Base-by-base conservation (phyloP, 2,329 filamentous ascomycete species). In the Aphanoascus verrucosus region DNA sequence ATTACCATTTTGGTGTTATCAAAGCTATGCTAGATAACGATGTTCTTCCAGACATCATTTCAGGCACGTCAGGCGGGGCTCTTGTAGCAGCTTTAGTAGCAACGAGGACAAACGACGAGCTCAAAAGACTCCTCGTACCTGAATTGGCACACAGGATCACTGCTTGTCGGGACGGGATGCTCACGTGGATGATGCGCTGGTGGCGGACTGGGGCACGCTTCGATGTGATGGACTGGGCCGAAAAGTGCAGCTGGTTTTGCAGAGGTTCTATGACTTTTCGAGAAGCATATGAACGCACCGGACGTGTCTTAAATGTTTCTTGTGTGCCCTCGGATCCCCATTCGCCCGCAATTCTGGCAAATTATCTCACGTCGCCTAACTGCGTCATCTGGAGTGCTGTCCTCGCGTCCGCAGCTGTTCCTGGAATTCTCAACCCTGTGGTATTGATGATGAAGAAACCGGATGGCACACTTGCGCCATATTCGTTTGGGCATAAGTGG, bases 371-470 rank as follows among this genome's bases (percentile, higher is more conserved):
- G 1, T 86, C 86, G 19, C 93, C 93, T 0, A 89, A 98, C 72
- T 98, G 93, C 65, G 93, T 98, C 40, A 94, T 98, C 58, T 98
- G 94, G 93, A 95, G 89, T 9, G 91, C 93, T 1, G 89, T 97
- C 2, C 73, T 98, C 43, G 93, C 93, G 0, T 96, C 90, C 5
- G 93, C 93, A 3, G 93, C 93, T 3, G 93, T 98, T 0, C 93
- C 93, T 0, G 93, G 93, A 1, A 97, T 98, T 54, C 74, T 97
- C 35, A 97, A 97, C 64, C 93, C 93, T 0, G 91, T 98, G 1
- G 81, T 98, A 6, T 87, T 88, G 75, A 90, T 95, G 84, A 83
- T 82, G 76, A 95, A 94, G 72, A 86, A 79, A 51, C 76, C 77
- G 15, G 80, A 89, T 56, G 90, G 89, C 1, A 82, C 76, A 1